Evolutionary conservation across 257 asterid species (phyloP).

Genomic region (Salvia splendens): DNA sequence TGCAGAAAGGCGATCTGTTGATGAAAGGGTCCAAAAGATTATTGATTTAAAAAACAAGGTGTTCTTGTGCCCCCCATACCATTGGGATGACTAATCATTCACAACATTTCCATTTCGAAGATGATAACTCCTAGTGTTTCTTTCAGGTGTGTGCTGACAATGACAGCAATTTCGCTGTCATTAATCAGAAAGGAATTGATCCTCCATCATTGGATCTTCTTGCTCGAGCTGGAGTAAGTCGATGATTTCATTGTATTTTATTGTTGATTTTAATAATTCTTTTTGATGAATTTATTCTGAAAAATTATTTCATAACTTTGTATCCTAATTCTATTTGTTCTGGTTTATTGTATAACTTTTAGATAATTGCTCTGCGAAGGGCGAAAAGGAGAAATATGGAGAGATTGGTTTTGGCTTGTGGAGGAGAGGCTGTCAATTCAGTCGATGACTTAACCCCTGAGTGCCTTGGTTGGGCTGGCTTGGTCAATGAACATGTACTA

Average conservation of each 20-base stretch:
- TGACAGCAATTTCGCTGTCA: slow-evolving; percentile 74
- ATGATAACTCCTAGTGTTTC: slow-evolving; percentile 32
- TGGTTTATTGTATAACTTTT: slow-evolving; percentile 13
- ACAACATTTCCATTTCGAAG: slow-evolving; percentile 21
- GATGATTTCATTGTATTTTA: neutral
- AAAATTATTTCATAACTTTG: slow-evolving; percentile 3
- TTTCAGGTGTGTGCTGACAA: slow-evolving; percentile 76
- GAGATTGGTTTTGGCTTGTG: slow-evolving; percentile 94
- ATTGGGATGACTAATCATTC: neutral
- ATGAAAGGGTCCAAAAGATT: slow-evolving; percentile 90
- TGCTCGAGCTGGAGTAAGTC: slow-evolving; percentile 93
- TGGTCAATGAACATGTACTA: slow-evolving; percentile 94
- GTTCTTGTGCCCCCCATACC: slow-evolving; percentile 37
- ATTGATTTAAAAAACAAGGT: slow-evolving; percentile 92
- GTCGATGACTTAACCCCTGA: slow-evolving; percentile 91
- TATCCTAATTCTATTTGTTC: slow-evolving; percentile 19
- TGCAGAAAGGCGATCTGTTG: slow-evolving; percentile 96
- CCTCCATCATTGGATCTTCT: slow-evolving; percentile 96
- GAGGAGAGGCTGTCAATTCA: slow-evolving; percentile 96
- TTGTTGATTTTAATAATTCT: neutral
- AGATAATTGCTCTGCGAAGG: slow-evolving; percentile 94
- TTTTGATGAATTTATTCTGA: neutral
- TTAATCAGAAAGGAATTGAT: slow-evolving; percentile 97
- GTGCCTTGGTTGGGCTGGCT: slow-evolving; percentile 98
- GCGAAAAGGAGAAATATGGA: slow-evolving; percentile 98